These are phyloP conservation scores for Paraphaeosphaeria sporulosa DNA, from an alignment of 2,329 filamentous ascomycete species.

Conservation along the genomic window DNA sequence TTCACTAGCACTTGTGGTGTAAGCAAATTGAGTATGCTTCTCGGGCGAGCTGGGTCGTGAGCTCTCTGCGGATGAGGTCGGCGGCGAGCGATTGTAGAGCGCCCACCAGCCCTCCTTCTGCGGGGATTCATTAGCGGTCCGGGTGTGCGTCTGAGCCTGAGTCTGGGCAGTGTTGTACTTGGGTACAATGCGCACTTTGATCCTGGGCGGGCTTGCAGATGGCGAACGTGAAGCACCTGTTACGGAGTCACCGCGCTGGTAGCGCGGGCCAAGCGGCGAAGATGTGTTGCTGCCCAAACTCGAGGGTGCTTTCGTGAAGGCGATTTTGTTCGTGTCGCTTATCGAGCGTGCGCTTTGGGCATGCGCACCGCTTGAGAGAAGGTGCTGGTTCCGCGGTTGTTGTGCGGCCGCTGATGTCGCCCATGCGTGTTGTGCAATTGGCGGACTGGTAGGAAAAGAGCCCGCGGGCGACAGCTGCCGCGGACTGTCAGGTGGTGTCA, in stretches of 20 bases:
- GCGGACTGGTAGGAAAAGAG: conserved; percentile 37
- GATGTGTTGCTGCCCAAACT: conserved; percentile 9
- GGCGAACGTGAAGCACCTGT: conserved; percentile 17
- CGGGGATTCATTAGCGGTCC: conserved; percentile 11
- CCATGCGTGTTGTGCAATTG: conserved; percentile 28
- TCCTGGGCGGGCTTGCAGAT: conserved; percentile 18
- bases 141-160: background rate
- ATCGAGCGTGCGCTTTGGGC: conserved; percentile 9
- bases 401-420: conserved; percentile 8
- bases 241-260: conserved; percentile 21
- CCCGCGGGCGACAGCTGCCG: conserved; percentile 26
- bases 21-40: conserved; percentile 31
- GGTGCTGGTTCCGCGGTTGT: background rate
- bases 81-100: conserved; percentile 24
- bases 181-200: conserved; percentile 33
- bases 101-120: conserved; percentile 26
- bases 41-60: conserved; percentile 31
- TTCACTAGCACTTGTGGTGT: conserved; percentile 28
- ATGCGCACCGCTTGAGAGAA: conserved; percentile 1
- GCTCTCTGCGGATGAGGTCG: conserved; percentile 15
- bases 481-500: conserved; percentile 20
- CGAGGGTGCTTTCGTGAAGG: conserved; percentile 26
- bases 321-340: conserved; percentile 20
- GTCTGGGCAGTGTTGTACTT: conserved; percentile 14
- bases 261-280: conserved; percentile 11